Conservation (phyloP, 2,329 filamentous ascomycete genomes). For the Exserohilum rostratum region DNA sequence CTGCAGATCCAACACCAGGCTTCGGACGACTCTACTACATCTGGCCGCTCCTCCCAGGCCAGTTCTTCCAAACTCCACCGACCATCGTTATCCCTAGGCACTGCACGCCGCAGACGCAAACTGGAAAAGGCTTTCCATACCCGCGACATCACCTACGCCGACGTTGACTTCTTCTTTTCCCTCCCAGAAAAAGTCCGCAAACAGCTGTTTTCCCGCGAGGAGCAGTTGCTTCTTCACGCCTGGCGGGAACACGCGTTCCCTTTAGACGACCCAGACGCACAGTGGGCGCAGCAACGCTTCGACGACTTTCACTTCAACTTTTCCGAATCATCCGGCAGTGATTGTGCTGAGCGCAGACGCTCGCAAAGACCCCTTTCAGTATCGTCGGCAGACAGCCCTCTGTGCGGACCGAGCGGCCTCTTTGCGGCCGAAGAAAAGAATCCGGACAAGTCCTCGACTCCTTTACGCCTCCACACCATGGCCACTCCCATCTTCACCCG, state of each 20-base stretch:
- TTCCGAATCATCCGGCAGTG: slow-evolving; percentile 12
- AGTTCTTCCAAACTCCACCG: slow-evolving; percentile 24
- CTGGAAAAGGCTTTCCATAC: slow-evolving; percentile 35
- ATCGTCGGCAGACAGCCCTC: slow-evolving; percentile 28
- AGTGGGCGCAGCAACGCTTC: slow-evolving; percentile 38
- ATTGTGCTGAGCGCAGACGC: slow-evolving; percentile 17
- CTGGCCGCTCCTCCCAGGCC: slow-evolving; percentile 33
- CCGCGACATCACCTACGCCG: slow-evolving; percentile 56
- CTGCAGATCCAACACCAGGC: slow-evolving; percentile 66
- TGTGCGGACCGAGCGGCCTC: slow-evolving; percentile 17
- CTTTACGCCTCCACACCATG: slow-evolving; percentile 39
- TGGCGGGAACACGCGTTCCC: slow-evolving; percentile 28
- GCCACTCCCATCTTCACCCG: slow-evolving; percentile 26
- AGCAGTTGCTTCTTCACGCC: slow-evolving; percentile 66
- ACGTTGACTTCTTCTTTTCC: slow-evolving; percentile 71
- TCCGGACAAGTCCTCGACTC: slow-evolving; percentile 26
- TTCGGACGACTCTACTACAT: slow-evolving; percentile 33
- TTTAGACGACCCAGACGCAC: slow-evolving; percentile 13
- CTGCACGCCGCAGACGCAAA: slow-evolving; percentile 43
- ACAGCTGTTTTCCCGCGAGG: slow-evolving; percentile 73
- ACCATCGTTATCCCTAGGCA: slow-evolving; percentile 27
- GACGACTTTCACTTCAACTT: slow-evolving; percentile 43
- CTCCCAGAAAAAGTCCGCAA: slow-evolving; percentile 76
- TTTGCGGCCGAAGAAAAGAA: slow-evolving; percentile 19
- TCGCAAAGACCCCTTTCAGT: slow-evolving; percentile 25